Evolutionary conservation across 345 rosid genomes (phyloP).

Genomic region (Syzygium aromaticum): DNA sequence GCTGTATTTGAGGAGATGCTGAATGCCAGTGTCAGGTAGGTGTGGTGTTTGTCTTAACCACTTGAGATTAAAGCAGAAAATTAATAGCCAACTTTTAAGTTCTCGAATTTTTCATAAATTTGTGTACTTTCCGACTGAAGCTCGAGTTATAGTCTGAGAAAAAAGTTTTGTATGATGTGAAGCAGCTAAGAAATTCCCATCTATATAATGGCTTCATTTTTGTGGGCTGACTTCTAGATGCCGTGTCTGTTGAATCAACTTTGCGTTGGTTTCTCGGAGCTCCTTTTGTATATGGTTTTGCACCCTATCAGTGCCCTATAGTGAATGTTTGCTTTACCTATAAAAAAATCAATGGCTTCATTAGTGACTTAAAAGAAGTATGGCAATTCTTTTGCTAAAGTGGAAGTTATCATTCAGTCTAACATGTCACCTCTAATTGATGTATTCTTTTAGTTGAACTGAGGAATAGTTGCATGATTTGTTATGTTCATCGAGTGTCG

Average conservation of each 20-base stretch:
- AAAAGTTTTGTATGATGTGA: not conserved
- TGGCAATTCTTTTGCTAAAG: not conserved
- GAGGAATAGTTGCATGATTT: not conserved
- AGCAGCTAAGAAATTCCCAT: not conserved
- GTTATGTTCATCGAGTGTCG: not conserved
- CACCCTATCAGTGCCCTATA: not conserved
- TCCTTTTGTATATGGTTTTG: not conserved
- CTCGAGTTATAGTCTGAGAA: not conserved
- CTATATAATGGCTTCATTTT: not conserved
- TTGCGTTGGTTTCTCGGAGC: not conserved
- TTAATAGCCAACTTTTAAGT: not conserved
- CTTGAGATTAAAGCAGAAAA: not conserved
- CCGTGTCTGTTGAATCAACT: not conserved
- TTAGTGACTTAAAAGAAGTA: not conserved
- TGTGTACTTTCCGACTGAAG: not conserved
- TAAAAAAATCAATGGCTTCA: not conserved
- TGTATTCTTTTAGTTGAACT: not conserved
- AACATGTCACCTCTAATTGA: not conserved
- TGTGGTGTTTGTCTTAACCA: constrained; percentile 3
- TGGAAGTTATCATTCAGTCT: not conserved
- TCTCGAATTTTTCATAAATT: not conserved
- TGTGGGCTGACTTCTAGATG: not conserved
- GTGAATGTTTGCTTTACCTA: not conserved
- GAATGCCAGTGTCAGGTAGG: constrained; percentile 87
- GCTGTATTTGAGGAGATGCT: constrained; percentile 98